Base-by-base conservation (phyloP, 192 early-diverging fungal genomes). In the Backusella macrospora region DNA sequence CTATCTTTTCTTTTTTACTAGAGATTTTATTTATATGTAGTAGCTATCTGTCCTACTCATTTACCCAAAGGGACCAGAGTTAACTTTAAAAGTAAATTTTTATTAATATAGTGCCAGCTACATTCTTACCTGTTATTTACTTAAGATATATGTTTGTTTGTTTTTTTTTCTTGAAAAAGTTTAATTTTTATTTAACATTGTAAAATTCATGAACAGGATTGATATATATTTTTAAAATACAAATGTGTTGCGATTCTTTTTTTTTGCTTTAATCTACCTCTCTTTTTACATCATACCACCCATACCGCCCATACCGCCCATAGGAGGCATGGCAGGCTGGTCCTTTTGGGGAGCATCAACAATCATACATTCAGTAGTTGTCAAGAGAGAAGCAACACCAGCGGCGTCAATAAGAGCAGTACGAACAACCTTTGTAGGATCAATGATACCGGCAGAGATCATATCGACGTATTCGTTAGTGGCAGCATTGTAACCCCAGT, bases 391-490 rank as follows among this genome's bases (percentile, higher is more conserved):
- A 70, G 98, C 97, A 79, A 98, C 97, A 76, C 98, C 95, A 12
- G 94, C 85, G 47, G 98, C 94, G 86, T 99, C 97, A 72, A 98
- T 92, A 68, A 99, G 84, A 16, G 95, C 96, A 18, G 98, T 99
- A 76, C 97, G 92, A 26, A 98, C 97, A 66, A 99, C 98, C 90
- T 99, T 99, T 86, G 95, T 90, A 47, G 98, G 98, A 78, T 99
- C 98, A 52, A 99, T 90, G 73, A 99, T 95, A 72, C 98, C 98
- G 79, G 87, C 88, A 80, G 94, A 87, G 83, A 98, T 94, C 96
- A 99, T 95, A 78, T 99, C 96, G 40, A 88, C 91, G 84, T 97
- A 99, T 75, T 94, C 92, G 76, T 93, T 92, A 65, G 84, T 94
- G 55, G 93, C 86, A 59, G 98, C 96, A 82, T 99, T 93, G 78